Evolutionary conservation across 2,329 filamentous ascomycete genomes (phyloP).

Genomic region (Ophidiomyces ophidiicola): DNA sequence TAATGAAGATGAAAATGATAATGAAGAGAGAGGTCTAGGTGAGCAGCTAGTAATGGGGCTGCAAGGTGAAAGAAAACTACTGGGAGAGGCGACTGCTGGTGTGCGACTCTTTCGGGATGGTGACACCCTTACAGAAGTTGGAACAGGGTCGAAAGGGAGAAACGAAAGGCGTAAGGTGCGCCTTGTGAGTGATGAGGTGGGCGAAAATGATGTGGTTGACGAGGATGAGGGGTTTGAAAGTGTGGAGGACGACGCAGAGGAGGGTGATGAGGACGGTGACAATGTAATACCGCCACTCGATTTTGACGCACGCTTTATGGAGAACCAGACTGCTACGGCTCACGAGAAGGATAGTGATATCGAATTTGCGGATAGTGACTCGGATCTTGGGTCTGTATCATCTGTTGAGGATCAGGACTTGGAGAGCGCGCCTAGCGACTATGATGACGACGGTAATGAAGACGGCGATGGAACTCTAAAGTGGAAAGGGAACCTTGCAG

Average conservation of each 20-base stretch:
- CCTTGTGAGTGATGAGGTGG: conserved; percentile 37
- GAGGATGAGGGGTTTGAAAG: conserved; percentile 42
- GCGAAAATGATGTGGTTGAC: conserved; percentile 46
- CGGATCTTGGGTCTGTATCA: conserved; percentile 82
- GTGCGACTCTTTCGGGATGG: conserved; percentile 78
- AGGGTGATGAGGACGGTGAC: conserved; percentile 25
- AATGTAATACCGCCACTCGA: conserved; percentile 33
- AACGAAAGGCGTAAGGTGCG: conserved; percentile 43
- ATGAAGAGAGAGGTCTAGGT: conserved; percentile 72
- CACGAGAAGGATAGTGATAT: conserved; percentile 55
- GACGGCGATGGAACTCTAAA: conserved; percentile 57
- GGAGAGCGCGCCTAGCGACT: conserved; percentile 42
- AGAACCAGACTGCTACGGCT: conserved; percentile 42
- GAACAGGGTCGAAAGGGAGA: conserved; percentile 44
- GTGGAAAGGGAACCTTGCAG: conserved; percentile 82
- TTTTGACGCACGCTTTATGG: conserved; percentile 33
- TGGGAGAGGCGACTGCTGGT: conserved; percentile 71
- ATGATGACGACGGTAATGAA: conserved; percentile 40
- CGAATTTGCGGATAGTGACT: conserved; percentile 92
- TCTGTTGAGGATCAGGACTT: conserved; percentile 45
- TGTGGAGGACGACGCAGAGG: conserved; percentile 39
- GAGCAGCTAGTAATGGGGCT: conserved; percentile 89
- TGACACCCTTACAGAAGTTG: conserved; percentile 43
- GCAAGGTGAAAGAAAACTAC: conserved; percentile 66
- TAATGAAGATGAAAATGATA: conserved; percentile 44